Evolutionary conservation across 2,329 filamentous ascomycete genomes (phyloP), one percentile per base, ranked within the genome.

Genomic region (Fusarium bactridioides): DNA sequence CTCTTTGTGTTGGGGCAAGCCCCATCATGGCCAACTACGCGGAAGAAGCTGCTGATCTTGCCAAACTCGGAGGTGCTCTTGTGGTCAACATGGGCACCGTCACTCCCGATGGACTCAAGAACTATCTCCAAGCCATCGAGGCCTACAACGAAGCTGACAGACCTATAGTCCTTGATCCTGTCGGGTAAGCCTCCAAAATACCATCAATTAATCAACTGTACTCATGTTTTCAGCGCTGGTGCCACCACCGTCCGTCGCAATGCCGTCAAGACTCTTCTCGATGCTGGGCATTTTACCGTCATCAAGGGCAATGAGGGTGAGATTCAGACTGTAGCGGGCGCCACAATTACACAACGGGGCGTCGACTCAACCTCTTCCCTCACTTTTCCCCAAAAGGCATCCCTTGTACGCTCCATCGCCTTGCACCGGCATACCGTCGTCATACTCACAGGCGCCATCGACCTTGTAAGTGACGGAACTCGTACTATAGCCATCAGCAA

Each of bases 31-130:
- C 94, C 12, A 95, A 93, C 80, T 93, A 95, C 77, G 93, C 91
- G 31, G 89, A 91, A 56, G 95, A 98, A 85, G 94, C 94, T 0
- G 80, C 83, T 12, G 95, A 98, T 78, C 87, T 98, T n/a, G 91
- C 92, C 18, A 87, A 86, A 35, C 87, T 97, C 1, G 91, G 91
- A 41, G 94, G 93, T 16, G 90, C 92, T 1, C 87, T 98, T 3
- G 92, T 98, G 50, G 88, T 98, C 78, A 98, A 98, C 82, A 98
- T 98, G 94, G 95, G 95, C 33, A 97, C 94, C 1, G 90, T 95
- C 11, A 96, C 93, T 3, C 90, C 91, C 0, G 92, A 94, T 10
- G 91, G 91, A 40, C 82, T 95, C 7, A 77, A 84, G 16, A 94
- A 93, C 80, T 94, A 96, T 80, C 78, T 89, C 41, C 87, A 91